Conservation (phyloP, 495 filamentous ascomycete genomes). For the Paragyromitra xinjiangensis region DNA sequence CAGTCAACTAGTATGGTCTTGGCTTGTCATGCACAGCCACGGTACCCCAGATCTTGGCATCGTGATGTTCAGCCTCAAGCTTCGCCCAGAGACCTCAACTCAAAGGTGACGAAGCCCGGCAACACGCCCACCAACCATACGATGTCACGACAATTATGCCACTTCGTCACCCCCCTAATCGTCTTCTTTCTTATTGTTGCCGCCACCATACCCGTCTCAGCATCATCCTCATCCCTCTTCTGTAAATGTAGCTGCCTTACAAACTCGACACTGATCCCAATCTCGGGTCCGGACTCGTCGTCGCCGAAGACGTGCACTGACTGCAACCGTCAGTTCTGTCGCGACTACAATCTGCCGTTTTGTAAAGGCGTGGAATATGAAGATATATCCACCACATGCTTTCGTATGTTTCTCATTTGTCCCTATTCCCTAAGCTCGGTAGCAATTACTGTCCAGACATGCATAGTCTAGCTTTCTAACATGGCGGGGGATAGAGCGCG, state of each 20-base stretch:
- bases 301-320: slow-evolving; percentile 69
- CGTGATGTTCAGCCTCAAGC: slow-evolving; percentile 16
- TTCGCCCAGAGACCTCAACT: neutral
- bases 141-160: slow-evolving; percentile 17
- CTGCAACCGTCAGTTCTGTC: slow-evolving; percentile 91
- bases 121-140: slow-evolving; percentile 1
- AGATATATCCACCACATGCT: slow-evolving; percentile 89
- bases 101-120: neutral
- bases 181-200: slow-evolving; percentile 27
- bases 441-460: neutral
- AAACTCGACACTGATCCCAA: slow-evolving; percentile 88
- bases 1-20: neutral
- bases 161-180: slow-evolving; percentile 1
- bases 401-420: slow-evolving; percentile 67
- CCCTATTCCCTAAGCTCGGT: neutral
- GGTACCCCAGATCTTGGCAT: slow-evolving; percentile 45
- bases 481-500: slow-evolving; percentile 68
- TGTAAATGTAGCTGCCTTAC: slow-evolving; percentile 98
- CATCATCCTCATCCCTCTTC: slow-evolving; percentile 73
- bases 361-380: slow-evolving; percentile 86
- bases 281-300: slow-evolving; percentile 69
- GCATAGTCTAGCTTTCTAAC: slow-evolving; percentile 33
- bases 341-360: slow-evolving; percentile 81
- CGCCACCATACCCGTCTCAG: slow-evolving; percentile 9
- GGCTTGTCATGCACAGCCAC: neutral